These are phyloP conservation scores for Biscogniauxia marginata DNA, from an alignment of 2,329 filamentous ascomycete species.

Conservation along the genomic window DNA sequence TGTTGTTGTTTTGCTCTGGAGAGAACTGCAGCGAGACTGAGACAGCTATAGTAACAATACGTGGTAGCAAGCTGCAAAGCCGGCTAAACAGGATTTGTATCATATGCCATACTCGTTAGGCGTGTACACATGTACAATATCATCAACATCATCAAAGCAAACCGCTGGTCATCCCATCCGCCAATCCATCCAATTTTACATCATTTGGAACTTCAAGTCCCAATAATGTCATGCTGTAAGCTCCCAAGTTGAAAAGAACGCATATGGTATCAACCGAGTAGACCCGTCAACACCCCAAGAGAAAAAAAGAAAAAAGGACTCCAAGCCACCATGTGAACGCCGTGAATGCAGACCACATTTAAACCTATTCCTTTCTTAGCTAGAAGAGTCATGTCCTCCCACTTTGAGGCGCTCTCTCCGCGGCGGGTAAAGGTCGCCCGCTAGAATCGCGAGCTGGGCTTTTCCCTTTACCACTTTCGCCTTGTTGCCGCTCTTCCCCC, in stretches of 20 bases:
- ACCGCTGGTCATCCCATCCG: constrained; percentile 4
- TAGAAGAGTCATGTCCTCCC: constrained; percentile 33
- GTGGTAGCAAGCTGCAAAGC: not conserved
- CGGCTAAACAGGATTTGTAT: constrained; percentile 21
- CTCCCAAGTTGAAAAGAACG: constrained; percentile 1
- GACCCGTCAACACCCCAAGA: constrained; percentile 22
- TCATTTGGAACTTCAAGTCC: not conserved
- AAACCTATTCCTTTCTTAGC: constrained; percentile 32
- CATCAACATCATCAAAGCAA: constrained; percentile 2
- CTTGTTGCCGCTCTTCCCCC: constrained; percentile 22
- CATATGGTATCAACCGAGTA: constrained; percentile 29
- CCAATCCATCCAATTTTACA: not conserved
- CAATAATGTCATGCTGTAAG: not conserved
- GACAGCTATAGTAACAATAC: constrained; percentile 3
- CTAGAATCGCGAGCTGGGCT: constrained; percentile 46
- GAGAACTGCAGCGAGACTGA: not conserved
- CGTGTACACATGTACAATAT: constrained; percentile 24
- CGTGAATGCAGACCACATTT: constrained; percentile 14
- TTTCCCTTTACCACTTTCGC: constrained; percentile 42
- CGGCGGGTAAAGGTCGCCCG: constrained; percentile 49
- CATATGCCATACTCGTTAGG: constrained; percentile 23
- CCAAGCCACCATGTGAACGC: constrained; percentile 18
- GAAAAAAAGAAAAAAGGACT: constrained; percentile 3
- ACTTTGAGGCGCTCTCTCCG: constrained; percentile 49
- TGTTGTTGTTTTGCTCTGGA: not conserved